A percentile compares a stretch with the other conserved stretches of the same genome.
Conservation (phyloP, 352 stramenopile species). For the Phytophthora parvispora region DNA sequence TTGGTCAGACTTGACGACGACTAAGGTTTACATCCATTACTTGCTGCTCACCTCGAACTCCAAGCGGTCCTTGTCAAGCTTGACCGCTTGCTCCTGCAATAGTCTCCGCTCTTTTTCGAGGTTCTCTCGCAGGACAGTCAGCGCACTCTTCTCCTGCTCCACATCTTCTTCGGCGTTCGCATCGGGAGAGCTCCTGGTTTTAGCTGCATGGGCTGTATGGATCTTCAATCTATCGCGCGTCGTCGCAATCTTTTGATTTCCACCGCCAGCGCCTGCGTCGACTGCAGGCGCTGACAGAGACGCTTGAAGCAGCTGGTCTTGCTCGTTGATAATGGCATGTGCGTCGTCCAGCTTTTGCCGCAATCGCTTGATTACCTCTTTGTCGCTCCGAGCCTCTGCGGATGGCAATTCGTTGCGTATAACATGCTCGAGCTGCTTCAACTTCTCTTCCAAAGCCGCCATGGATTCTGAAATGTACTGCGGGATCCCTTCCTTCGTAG, state of each 20-base stretch:
- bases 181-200: constrained; percentile 26
- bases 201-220: background rate
- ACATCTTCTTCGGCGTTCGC: constrained; percentile 41
- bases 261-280: constrained; percentile 4
- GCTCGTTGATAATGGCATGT: constrained; percentile 68
- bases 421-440: constrained; percentile 66
- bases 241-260: constrained; percentile 10
- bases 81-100: constrained; percentile 58
- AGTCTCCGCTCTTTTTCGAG: constrained; percentile 55
- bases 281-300: constrained; percentile 40
- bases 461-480: constrained; percentile 65
- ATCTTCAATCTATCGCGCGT: constrained; percentile 4
- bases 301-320: constrained; percentile 80
- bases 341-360: constrained; percentile 74
- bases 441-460: constrained; percentile 50
- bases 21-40: constrained; percentile 14
- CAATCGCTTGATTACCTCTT: constrained; percentile 64
- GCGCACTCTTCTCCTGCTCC: constrained; percentile 40
- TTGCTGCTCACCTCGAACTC: constrained; percentile 60
- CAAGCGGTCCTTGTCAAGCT: constrained; percentile 72
- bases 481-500: constrained; percentile 66
- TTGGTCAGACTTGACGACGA: constrained; percentile 11
- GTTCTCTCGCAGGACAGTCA: constrained; percentile 45
- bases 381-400: constrained; percentile 34
- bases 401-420: constrained; percentile 59